Evolutionary conservation across 2,329 filamentous ascomycete species (phyloP), one percentile per base, ranked within the genome.

Genomic region (Fusarium sp.): DNA sequence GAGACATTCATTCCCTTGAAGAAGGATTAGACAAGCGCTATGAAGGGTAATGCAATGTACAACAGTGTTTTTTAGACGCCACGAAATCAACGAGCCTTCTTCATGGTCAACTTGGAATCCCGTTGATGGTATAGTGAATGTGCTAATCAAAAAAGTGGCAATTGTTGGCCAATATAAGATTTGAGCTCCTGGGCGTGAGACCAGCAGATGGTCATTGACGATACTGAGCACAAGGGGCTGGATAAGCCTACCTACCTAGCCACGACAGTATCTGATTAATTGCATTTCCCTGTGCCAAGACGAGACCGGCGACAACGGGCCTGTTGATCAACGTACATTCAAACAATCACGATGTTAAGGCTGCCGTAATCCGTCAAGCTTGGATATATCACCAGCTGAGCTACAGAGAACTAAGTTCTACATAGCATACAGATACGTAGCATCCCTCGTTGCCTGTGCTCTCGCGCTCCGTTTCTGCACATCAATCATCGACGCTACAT

Each of bases 1-100:
- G 95, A 99, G 83, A 85, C 87, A 47, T 89, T 90, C 72, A 79
- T 88, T 68, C 88, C 91, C 25, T 80, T 99, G 81, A 99, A 99
- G 91, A 88, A 88, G 80, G 93, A 97, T 78, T 97, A 90, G 57
- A 71, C 19, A 45, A 47, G 44, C 45, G 27, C 43, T 52, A 25
- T 25, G 23, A 25, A n/a, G 43, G 39, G 39, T 49, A 47, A 46
- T 46, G 63, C 58, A 64, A 68, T 77, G 73, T 75, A 75, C 51
- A 72, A 71, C 70, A 75, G 38, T 42, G 58, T 50, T 65, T 65
- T 49, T 63, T 66, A 67, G 61, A 70, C 57, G 57, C 50, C 48
- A 60, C 49, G 58, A 53, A 68, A 68, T 70, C 51, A 57, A 68
- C 31, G 52, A 59, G 46, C 41, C 65, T 60, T 66, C 44, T 43